Evolutionary conservation across 371 early-diverging fungal genomes (phyloP).

Genomic region (Lichtheimia hyalospora): DNA sequence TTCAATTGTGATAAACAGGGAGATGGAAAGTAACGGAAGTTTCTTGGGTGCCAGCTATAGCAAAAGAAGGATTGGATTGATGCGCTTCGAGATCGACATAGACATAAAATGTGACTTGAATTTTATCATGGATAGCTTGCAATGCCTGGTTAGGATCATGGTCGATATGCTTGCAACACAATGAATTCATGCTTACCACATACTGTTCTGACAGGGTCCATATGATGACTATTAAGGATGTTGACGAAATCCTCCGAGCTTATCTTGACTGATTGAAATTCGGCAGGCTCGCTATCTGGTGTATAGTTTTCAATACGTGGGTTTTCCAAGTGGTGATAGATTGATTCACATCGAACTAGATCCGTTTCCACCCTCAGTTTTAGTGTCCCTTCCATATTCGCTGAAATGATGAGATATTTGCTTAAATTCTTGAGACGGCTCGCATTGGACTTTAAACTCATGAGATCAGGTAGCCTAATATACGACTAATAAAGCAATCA

Average conservation of each 20-base stretch:
- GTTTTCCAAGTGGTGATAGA: conserved; percentile 46
- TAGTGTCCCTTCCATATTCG: conserved; percentile 60
- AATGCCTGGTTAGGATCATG: background rate
- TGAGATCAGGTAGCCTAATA: conserved; percentile 51
- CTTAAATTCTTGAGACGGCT: conserved; percentile 48
- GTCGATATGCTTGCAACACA: no score
- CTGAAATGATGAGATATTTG: conserved; percentile 46
- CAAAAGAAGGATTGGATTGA: conserved; percentile 14
- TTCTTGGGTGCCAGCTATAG: conserved; percentile 5
- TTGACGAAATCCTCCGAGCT: conserved; percentile 58
- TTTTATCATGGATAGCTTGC: conserved; percentile 28
- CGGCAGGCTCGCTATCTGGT: conserved; percentile 8
- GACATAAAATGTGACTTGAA: conserved; percentile 31
- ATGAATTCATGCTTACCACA: conserved; percentile 37
- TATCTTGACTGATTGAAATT: conserved; percentile 47
- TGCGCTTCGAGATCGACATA: conserved; percentile 28
- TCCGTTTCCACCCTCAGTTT: conserved; percentile 43
- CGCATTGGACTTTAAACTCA: conserved; percentile 34
- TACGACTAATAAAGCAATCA: conserved; percentile 32
- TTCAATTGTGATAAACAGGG: conserved; percentile 19
- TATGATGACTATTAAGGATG: conserved; percentile 52
- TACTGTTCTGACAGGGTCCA: conserved; percentile 58
- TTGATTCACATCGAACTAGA: conserved; percentile 44
- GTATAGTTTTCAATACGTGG: conserved; percentile 25
- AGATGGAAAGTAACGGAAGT: conserved; percentile 32